A percentile compares a stretch with the other conserved stretches of the same genome.
These are phyloP conservation scores for Tulasnella sp. DNA, from an alignment of 768 basidiomycete genomes.

Conservation along the genomic window DNA sequence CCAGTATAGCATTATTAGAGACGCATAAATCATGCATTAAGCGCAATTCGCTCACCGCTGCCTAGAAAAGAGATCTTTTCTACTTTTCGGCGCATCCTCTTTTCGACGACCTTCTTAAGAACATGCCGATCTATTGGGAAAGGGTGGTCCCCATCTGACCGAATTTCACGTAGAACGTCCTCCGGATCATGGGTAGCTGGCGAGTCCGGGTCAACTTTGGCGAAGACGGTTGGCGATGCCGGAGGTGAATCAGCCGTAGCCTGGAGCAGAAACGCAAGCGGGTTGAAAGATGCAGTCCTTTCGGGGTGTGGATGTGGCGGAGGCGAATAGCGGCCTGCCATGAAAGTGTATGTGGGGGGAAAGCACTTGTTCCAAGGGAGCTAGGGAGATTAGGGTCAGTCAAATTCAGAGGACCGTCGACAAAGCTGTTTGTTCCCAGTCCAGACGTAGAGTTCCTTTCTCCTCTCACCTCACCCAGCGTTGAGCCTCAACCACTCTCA, in stretches of 20 bases:
- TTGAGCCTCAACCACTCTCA: neutral
- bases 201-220: conserved; percentile 19
- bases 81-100: conserved; percentile 67
- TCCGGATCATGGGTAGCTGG: conserved; percentile 36
- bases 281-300: conserved; percentile 28
- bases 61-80: conserved; percentile 73
- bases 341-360: neutral
- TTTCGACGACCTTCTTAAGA: conserved; percentile 75
- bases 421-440: conserved; percentile 19
- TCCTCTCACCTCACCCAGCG: conserved; percentile 16
- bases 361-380: neutral
- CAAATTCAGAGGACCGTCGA: neutral
- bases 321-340: conserved; percentile 31
- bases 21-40: neutral
- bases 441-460: conserved; percentile 1
- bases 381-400: conserved; percentile 18
- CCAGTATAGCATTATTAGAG: neutral
- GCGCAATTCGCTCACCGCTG: conserved; percentile 56
- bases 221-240: conserved; percentile 28
- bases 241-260: conserved; percentile 31
- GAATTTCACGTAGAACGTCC: conserved; percentile 34
- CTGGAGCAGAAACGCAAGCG: conserved; percentile 23
- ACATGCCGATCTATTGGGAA: conserved; percentile 77
- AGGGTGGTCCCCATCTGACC: conserved; percentile 61
- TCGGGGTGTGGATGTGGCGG: conserved; percentile 33